A percentile compares a stretch with the other conserved stretches of the same genome.
phyloP scores from a whole-genome alignment of 2,329 filamentous ascomycete genomes.

The Pseudogymnoascus sp. region DNA sequence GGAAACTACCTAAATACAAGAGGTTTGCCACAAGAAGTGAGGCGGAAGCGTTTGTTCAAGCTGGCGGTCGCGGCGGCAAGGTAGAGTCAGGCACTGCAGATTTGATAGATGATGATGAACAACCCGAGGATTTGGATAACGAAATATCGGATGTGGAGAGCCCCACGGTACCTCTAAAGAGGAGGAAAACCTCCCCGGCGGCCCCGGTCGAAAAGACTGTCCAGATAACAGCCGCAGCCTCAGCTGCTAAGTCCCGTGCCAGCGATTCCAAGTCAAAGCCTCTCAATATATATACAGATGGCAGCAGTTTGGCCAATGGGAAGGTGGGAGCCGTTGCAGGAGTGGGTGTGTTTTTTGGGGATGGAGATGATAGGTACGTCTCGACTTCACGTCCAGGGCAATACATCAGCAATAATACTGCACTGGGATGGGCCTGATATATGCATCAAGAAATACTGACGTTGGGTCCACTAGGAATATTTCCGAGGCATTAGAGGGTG shows the following conservation, averaged over 20 bases:
- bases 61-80: conserved; percentile 20
- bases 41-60: conserved; percentile 67
- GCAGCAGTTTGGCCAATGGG: conserved; percentile 53
- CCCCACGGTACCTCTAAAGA: not conserved
- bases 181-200: conserved; percentile 20
- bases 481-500: conserved; percentile 25
- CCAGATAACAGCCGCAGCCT: conserved; percentile 10
- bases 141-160: conserved; percentile 34
- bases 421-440: not conserved
- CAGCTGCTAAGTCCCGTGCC: conserved; percentile 15
- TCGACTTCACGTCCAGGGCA: conserved; percentile 6
- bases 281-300: conserved; percentile 52
- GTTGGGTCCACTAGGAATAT: conserved; percentile 43
- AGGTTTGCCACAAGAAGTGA: conserved; percentile 60
- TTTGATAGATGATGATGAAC: conserved; percentile 20
- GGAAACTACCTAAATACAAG: conserved; percentile 57
- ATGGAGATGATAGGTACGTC: conserved; percentile 43
- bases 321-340: conserved; percentile 46
- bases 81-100: conserved; percentile 13
- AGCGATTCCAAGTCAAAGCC: conserved; percentile 16
- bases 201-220: conserved; percentile 26
- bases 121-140: conserved; percentile 27
- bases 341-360: conserved; percentile 56
- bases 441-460: not conserved
- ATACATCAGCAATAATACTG: not conserved